A percentile compares a stretch with the other conserved stretches of the same genome.
These are phyloP conservation scores for Xanthoconium stramineum DNA, from an alignment of 768 basidiomycete genomes.

Conservation along the genomic window DNA sequence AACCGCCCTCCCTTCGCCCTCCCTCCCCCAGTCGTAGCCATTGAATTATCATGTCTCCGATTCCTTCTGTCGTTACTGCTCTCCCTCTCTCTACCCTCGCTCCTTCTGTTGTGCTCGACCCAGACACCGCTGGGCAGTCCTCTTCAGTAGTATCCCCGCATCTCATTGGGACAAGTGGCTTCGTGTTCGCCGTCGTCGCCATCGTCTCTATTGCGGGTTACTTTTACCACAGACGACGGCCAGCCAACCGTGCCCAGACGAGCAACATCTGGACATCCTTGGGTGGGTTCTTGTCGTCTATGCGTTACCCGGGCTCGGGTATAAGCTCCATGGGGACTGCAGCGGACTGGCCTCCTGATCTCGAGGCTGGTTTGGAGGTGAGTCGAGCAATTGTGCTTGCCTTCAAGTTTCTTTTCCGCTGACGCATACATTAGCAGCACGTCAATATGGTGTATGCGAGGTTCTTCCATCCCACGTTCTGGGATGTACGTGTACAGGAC, in stretches of 20 bases:
- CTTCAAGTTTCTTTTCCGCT: not conserved
- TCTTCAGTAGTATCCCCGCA: not conserved
- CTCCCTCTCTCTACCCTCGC: not conserved
- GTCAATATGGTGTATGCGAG: conserved; percentile 22
- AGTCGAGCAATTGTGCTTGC: not conserved
- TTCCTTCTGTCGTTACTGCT: conserved; percentile 12
- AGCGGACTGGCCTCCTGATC: not conserved
- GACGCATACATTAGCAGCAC: conserved; percentile 4
- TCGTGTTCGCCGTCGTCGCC: conserved; percentile 8
- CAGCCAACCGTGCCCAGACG: not conserved
- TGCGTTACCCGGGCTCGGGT: conserved; percentile 2
- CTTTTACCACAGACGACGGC: conserved; percentile 10
- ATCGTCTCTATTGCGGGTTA: conserved; percentile 17
- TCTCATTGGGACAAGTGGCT: conserved; percentile 12
- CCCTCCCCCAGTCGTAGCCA: not conserved
- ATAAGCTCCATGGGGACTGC: not conserved
- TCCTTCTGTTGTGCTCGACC: conserved; percentile 1
- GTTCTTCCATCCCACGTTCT: conserved; percentile 20
- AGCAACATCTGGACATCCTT: conserved; percentile 8
- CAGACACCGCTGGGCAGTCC: not conserved
- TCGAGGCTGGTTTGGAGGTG: conserved; percentile 14
- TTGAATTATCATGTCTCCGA: conserved; percentile 17
- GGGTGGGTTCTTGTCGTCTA: not conserved
- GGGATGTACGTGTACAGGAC: conserved; percentile 11
- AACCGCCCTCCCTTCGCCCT: not conserved